phyloP scores from a whole-genome alignment of 2,329 filamentous ascomycete species.

The Ophiostoma angusticollis region DNA sequence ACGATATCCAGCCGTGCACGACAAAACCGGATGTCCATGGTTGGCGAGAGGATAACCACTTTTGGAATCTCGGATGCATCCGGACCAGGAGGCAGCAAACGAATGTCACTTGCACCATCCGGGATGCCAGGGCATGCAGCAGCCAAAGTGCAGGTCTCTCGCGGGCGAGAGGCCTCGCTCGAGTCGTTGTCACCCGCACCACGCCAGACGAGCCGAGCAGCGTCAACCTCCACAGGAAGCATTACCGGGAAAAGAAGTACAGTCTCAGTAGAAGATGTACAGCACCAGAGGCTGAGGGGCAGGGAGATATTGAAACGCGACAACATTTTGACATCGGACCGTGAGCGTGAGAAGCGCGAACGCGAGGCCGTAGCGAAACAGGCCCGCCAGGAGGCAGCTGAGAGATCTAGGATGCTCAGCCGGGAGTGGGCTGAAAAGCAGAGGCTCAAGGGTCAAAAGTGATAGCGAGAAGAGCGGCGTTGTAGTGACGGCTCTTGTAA shows the following conservation, averaged over 20 bases:
- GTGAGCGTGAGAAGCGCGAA: conserved; percentile 39
- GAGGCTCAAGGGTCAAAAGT: conserved; percentile 12
- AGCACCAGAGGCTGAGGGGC: conserved; percentile 39
- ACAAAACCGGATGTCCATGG: conserved; percentile 26
- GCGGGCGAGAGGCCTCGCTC: conserved; percentile 19
- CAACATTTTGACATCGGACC: conserved; percentile 31
- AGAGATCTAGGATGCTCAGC: conserved; percentile 44
- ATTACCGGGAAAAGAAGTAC: conserved; percentile 32
- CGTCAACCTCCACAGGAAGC: conserved; percentile 34
- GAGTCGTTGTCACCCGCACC: conserved; percentile 20
- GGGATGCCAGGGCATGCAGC: not conserved
- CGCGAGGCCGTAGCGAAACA: conserved; percentile 40
- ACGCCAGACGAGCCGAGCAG: conserved; percentile 22
- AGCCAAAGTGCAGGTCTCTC: conserved; percentile 7
- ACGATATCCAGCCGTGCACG: conserved; percentile 45
- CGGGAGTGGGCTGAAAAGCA: conserved; percentile 45
- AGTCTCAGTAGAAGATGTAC: conserved; percentile 36
- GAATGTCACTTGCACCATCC: conserved; percentile 14
- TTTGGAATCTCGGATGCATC: too few species aligned
- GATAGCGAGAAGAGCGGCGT: too few species aligned
- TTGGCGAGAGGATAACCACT: conserved; percentile 1
- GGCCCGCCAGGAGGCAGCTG: conserved; percentile 47
- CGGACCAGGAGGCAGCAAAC: conserved; percentile 16
- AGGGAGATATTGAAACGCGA: conserved; percentile 42
- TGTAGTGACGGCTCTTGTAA: too few species aligned